phyloP scores from a whole-genome alignment of 768 basidiomycete species.

The Tricholoma flavovirens region DNA sequence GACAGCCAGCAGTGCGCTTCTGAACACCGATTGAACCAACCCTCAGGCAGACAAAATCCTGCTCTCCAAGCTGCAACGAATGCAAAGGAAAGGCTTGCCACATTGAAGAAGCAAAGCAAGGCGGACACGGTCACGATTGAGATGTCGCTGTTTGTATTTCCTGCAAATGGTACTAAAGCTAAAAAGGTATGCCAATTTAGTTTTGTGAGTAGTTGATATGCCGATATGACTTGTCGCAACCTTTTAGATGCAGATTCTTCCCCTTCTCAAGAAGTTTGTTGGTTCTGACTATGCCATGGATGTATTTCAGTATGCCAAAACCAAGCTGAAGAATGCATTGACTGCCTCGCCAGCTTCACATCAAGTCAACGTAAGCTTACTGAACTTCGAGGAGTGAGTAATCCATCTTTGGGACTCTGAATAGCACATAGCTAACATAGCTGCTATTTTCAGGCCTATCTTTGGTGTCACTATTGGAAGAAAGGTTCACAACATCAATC shows the following conservation, averaged over 20 bases:
- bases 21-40: slow-evolving; percentile 2
- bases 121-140: neutral
- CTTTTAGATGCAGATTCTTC: slow-evolving; percentile 3
- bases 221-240: neutral
- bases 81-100: no score
- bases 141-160: slow-evolving; percentile 2
- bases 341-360: neutral
- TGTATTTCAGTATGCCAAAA: slow-evolving; percentile 5
- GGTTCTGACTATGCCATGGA: neutral
- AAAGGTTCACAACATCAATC: slow-evolving; percentile 5
- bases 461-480: slow-evolving; percentile 4
- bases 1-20: neutral
- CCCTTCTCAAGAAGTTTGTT: neutral
- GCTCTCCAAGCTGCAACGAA: no score
- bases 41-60: neutral
- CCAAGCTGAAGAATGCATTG: neutral
- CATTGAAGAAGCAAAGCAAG: no score
- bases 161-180: neutral
- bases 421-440: neutral
- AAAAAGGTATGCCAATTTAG: slow-evolving; percentile 1
- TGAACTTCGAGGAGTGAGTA: neutral
- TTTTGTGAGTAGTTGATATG: neutral
- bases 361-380: neutral
- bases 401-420: neutral
- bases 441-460: neutral